Percentiles rank a stretch among this genome's conserved stretches.
Evolutionary conservation across 176 grass and related monocot genomes (phyloP).

Genomic region (Areca catechu): DNA sequence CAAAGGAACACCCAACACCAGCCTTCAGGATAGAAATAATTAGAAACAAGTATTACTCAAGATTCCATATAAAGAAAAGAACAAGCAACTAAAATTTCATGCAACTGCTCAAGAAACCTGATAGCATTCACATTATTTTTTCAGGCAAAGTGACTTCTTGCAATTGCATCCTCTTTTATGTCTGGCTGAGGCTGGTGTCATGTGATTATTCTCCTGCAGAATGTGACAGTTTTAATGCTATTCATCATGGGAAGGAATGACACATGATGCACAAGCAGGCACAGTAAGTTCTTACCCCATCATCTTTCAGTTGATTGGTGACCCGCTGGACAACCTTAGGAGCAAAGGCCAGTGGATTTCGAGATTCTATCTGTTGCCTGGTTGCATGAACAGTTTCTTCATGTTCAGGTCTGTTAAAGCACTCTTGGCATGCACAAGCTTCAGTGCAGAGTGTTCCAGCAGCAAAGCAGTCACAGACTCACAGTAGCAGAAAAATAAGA

Average conservation of each 20-base stretch:
- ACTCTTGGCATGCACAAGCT: slow-evolving; percentile 24
- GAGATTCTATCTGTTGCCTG: slow-evolving; percentile 24
- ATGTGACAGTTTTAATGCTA: not conserved
- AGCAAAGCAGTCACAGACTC: slow-evolving; percentile 37
- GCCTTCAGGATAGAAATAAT: slow-evolving; percentile 3
- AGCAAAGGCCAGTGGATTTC: slow-evolving; percentile 36
- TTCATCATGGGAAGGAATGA: not conserved
- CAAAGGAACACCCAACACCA: slow-evolving; percentile 32
- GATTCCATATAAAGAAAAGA: not conserved
- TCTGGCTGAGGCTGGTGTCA: slow-evolving; percentile 22
- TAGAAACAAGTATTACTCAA: not conserved
- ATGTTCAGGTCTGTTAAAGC: slow-evolving; percentile 14
- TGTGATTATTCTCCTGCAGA: slow-evolving; percentile 18
- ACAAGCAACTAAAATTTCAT: slow-evolving; percentile 1
- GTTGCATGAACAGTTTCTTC: slow-evolving; percentile 20
- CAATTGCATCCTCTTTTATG: slow-evolving; percentile 38
- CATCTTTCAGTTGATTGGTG: slow-evolving; percentile 10
- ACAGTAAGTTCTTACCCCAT: slow-evolving; percentile 5
- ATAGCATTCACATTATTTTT: slow-evolving; percentile 36
- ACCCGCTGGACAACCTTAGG: slow-evolving; percentile 22
- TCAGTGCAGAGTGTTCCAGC: slow-evolving; percentile 22
- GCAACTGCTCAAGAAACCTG: slow-evolving; percentile 14
- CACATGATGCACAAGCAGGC: not conserved
- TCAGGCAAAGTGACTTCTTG: slow-evolving; percentile 34
- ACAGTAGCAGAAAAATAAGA: slow-evolving; percentile 15